Percentiles rank a stretch among this genome's conserved stretches.
Evolutionary conservation across 148 eudicot species (phyloP).

Genomic region (Pharnaceum exiguum): DNA sequence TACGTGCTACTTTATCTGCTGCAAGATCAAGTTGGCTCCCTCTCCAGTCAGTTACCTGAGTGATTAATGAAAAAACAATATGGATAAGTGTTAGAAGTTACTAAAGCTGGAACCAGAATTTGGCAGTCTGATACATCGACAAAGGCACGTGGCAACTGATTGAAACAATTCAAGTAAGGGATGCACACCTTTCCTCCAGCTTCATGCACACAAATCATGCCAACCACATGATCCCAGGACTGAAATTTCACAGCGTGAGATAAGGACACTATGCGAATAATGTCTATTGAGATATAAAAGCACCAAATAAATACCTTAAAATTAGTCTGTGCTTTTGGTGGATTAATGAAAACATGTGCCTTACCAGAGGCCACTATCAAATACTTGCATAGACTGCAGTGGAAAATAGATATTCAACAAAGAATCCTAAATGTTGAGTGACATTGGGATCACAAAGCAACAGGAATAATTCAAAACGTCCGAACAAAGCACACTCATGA

Average conservation of each 20-base stretch:
- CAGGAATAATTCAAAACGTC: too few relatives aligned
- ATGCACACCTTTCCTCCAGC: constrained; percentile 86
- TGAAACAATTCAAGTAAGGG: background rate
- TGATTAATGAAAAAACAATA: constrained; percentile 1
- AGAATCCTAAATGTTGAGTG: too few relatives aligned
- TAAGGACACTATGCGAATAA: background rate
- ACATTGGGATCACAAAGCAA: too few relatives aligned
- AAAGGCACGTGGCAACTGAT: background rate
- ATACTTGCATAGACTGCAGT: constrained; percentile 78
- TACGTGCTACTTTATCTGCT: constrained; percentile 62
- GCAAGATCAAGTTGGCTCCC: constrained; percentile 73
- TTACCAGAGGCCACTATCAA: constrained; percentile 87
- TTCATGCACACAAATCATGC: constrained; percentile 88
- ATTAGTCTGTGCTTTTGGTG: constrained; percentile 36
- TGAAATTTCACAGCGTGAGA: constrained; percentile 22
- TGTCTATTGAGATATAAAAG: background rate
- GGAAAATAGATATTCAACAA: background rate
- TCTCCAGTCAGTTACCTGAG: constrained; percentile 84
- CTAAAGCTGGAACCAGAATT: too few relatives aligned
- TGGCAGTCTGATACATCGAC: background rate
- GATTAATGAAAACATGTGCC: constrained; percentile 67
- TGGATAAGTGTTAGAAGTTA: background rate
- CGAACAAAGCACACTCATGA: too few relatives aligned
- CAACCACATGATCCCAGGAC: constrained; percentile 97
- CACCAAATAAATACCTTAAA: constrained; percentile 45